Conservation (phyloP, 2,329 filamentous ascomycete genomes). For the Neofusicoccum laricinum region DNA sequence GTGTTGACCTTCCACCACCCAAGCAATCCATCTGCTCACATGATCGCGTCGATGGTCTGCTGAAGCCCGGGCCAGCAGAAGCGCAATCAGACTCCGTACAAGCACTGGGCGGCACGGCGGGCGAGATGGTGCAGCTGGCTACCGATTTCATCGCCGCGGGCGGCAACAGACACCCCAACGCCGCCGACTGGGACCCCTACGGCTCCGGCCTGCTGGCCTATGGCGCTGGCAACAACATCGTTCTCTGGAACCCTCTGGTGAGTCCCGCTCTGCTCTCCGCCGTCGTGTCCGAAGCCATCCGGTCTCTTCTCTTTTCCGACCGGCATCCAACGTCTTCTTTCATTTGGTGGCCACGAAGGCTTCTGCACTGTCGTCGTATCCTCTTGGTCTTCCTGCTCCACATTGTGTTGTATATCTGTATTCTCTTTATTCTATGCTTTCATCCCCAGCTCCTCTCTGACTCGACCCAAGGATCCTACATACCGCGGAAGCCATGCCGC, state of each 20-base stretch:
- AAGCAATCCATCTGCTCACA: background rate
- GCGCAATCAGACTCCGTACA: no score
- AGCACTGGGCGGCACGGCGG: background rate
- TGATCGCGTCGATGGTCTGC: background rate
- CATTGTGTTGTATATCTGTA: background rate
- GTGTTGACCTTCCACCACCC: slow-evolving; percentile 5
- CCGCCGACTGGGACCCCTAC: slow-evolving; percentile 79
- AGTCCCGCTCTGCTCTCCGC: slow-evolving; percentile 30
- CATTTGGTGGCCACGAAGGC: background rate
- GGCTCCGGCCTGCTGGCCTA: slow-evolving; percentile 72
- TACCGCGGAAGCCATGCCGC: slow-evolving; percentile 62
- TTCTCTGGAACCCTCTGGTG: slow-evolving; percentile 80
- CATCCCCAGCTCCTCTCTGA: background rate
- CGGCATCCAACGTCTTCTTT: background rate
- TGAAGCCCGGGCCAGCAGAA: background rate
- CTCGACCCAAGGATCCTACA: slow-evolving; percentile 29
- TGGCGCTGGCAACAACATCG: slow-evolving; percentile 84
- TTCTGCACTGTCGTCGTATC: background rate
- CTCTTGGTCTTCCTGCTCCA: no score
- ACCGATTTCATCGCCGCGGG: slow-evolving; percentile 67
- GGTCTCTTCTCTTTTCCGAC: background rate
- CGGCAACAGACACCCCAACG: slow-evolving; percentile 84
- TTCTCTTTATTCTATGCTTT: background rate
- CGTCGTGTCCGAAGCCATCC: background rate
- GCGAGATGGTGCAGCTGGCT: slow-evolving; percentile 3